Evolutionary conservation across 352 stramenopile species (phyloP), one percentile per base, ranked within the genome.

Genomic region (Globisporangium uncinulatum): DNA sequence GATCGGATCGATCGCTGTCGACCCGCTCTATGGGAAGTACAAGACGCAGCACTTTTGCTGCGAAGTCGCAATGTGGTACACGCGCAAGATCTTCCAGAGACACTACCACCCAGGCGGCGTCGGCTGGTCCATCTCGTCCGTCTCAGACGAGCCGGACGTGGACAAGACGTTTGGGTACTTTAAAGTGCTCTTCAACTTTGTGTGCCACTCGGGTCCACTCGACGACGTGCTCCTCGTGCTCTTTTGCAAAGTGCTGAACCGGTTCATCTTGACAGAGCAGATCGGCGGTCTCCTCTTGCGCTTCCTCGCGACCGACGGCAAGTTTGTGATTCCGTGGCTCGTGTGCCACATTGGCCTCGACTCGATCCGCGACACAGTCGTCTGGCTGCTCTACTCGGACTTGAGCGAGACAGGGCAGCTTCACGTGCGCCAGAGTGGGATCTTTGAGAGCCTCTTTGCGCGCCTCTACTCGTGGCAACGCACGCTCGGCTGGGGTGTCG

Each of bases 231-330:
- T 92, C 14, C 49, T 94, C 24, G 72, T 94, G 45, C 66, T 94
- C 11, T 94, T 94, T 58, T 94, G 85, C 72, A 92, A 94, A 65
- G 83, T 92, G 19, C 59, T 91, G 50, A 92, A 93, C 56, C 77
- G 87, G 50, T 88, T 84, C n/a, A 83, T 93, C 49, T 60, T 91
- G 52, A 80, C 77, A 21, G 69, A 87, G 53, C 79, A 79, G 32
- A 61, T 94, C 50, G 85, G 85, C 51, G 71, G 65, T 49, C 67
- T 89, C 24, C 71, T 94, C 42, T 75, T 84, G 60, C 51, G 64
- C 6, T 94, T 94, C 36, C 60, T 94, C 11, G 77, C 77, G 14
- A 60, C 74, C 14, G 82, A 94, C 62, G 83, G 80, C 21, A 62
- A 75, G 21, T 87, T 81, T 57, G 69, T 89, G 44, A 71, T 94